Conservation (phyloP, 2,329 filamentous ascomycete species). For the Aspergillus glaucus region DNA sequence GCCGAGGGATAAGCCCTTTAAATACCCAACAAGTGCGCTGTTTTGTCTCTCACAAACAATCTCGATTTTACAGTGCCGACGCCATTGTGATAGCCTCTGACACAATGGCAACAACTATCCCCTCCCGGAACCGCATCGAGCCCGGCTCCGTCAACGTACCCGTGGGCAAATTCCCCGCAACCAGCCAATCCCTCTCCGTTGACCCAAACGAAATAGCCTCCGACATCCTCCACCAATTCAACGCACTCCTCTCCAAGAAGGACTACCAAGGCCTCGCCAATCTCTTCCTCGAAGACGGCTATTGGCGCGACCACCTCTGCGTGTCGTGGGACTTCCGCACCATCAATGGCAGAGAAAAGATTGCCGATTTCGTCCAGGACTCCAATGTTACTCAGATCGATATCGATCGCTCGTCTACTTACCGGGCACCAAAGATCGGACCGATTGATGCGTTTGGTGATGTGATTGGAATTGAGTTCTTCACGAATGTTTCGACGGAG, state of each 20-base stretch:
- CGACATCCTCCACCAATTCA: slow-evolving; percentile 34
- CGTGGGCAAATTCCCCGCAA: slow-evolving; percentile 38
- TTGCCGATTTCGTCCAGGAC: slow-evolving; percentile 29
- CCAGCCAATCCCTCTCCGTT: slow-evolving; percentile 24
- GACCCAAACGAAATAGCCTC: slow-evolving; percentile 35
- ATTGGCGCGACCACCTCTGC: slow-evolving; percentile 55
- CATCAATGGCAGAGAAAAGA: slow-evolving; percentile 41
- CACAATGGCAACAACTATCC: slow-evolving; percentile 7
- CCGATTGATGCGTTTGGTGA: slow-evolving; percentile 47
- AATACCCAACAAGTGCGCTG: no score
- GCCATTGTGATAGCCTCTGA: not conserved
- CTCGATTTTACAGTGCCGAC: not conserved
- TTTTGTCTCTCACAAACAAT: not conserved
- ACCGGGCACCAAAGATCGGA: slow-evolving; percentile 39
- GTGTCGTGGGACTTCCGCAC: slow-evolving; percentile 54
- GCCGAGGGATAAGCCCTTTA: not conserved
- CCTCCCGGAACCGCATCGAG: slow-evolving; percentile 40
- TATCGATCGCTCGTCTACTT: slow-evolving; percentile 42
- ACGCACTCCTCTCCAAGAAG: slow-evolving; percentile 29
- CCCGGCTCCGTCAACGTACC: slow-evolving; percentile 52
- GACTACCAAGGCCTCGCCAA: slow-evolving; percentile 29
- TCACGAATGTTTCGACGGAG: slow-evolving; percentile 49
- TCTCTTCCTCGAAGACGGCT: slow-evolving; percentile 48
- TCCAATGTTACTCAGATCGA: slow-evolving; percentile 40
- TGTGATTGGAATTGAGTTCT: slow-evolving; percentile 51